Conservation (phyloP, 2,329 filamentous ascomycete genomes). For the Lecanicillium sp. region DNA sequence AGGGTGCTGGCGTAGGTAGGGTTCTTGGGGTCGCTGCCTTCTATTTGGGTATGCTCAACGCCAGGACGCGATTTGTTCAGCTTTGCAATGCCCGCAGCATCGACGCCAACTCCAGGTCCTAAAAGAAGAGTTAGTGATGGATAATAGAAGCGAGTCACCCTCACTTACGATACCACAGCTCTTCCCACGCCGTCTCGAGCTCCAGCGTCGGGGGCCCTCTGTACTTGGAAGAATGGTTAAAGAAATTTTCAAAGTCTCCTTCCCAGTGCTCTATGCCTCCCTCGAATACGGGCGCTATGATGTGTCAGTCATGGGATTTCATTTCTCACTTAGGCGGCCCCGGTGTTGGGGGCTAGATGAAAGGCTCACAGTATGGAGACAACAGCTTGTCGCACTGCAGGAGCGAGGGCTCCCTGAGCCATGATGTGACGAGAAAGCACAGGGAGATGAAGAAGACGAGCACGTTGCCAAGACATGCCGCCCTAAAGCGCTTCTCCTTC, state of each 20-base stretch:
- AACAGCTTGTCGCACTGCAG: slow-evolving; percentile 8
- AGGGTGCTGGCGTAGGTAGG: slow-evolving; percentile 14
- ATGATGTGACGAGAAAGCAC: not conserved
- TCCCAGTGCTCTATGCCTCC: slow-evolving; percentile 11
- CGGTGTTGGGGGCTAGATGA: not conserved
- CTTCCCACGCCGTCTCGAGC: slow-evolving; percentile 6
- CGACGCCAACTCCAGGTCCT: slow-evolving; percentile 6
- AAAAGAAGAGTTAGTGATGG: not conserved
- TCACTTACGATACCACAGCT: slow-evolving; percentile 12
- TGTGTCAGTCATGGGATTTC: not conserved
- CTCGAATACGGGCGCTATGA: slow-evolving; percentile 7
- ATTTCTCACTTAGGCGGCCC: not conserved
- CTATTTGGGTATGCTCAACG: slow-evolving; percentile 1
- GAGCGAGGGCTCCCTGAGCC: slow-evolving; percentile 5
- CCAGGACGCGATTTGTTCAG: slow-evolving; percentile 11
- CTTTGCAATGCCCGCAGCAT: slow-evolving; percentile 2
- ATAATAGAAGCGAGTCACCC: not conserved
- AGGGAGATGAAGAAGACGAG: not conserved
- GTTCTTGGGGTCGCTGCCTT: slow-evolving; percentile 8
- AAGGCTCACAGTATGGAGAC: slow-evolving; percentile 10
- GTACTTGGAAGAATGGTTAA: slow-evolving; percentile 10
- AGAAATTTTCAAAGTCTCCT: slow-evolving; percentile 6
- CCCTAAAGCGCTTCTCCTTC: not conserved
- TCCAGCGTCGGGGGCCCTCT: slow-evolving; percentile 12
- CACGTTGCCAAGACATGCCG: not conserved